Evolutionary conservation across 495 filamentous ascomycete genomes (phyloP).

Genomic region (Penicillium steckii): DNA sequence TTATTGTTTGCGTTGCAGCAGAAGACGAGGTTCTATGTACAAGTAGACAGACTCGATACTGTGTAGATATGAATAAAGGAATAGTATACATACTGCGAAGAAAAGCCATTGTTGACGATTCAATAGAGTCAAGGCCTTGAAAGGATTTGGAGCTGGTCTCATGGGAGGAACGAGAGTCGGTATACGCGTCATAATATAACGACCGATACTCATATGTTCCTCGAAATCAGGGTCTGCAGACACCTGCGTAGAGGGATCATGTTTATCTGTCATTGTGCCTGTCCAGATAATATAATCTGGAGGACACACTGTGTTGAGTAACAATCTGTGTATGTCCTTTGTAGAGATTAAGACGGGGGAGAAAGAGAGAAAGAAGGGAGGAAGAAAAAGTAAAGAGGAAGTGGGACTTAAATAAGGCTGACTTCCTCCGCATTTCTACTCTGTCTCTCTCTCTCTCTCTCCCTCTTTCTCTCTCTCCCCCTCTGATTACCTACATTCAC

Average conservation of each 20-base stretch:
- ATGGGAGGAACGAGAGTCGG: conserved; percentile 74
- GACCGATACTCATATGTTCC: conserved; percentile 51
- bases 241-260: conserved; percentile 3
- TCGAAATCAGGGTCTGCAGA: conserved; percentile 23
- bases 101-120: conserved; percentile 82
- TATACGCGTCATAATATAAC: conserved; percentile 70
- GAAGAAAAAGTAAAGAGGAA: background rate
- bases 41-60: no score
- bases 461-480: background rate
- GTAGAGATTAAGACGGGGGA: background rate
- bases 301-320: background rate
- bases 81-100: conserved; percentile 62
- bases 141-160: conserved; percentile 75
- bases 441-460: no score
- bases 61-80: no score
- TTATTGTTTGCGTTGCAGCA: background rate
- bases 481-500: background rate
- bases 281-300: background rate
- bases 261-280: conserved; percentile 7
- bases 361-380: background rate
- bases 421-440: no score
- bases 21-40: background rate
- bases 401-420: background rate
- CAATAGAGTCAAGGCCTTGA: conserved; percentile 65
- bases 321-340: no score